phyloP scores from a whole-genome alignment of 2,329 filamentous ascomycete genomes.

The Fusarium veterinarium region DNA sequence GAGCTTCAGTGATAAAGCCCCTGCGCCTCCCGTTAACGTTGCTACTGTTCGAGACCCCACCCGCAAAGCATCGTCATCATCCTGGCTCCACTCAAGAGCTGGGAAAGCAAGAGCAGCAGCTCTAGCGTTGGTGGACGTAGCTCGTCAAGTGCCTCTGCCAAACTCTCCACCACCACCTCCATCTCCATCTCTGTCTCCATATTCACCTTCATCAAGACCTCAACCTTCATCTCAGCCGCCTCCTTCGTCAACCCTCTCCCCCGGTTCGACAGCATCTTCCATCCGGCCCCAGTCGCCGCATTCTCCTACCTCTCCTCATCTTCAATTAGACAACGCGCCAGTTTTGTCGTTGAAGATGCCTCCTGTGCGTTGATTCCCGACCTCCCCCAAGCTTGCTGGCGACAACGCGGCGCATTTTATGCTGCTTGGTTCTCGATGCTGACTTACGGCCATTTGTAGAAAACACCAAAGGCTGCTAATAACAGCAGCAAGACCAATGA shows the following conservation, averaged over 20 bases:
- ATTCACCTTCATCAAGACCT: constrained; percentile 12
- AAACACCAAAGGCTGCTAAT: constrained; percentile 43
- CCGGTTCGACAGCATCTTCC: constrained; percentile 48
- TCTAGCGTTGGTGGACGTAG: constrained; percentile 49
- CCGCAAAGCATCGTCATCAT: constrained; percentile 49
- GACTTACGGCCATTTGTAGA: constrained; percentile 34
- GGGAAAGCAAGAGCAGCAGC: constrained; percentile 20
- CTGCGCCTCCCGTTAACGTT: constrained; percentile 32
- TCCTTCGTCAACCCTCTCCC: constrained; percentile 47
- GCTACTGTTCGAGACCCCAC: constrained; percentile 31
- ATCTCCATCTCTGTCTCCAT: constrained; percentile 42
- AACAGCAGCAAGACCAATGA: constrained; percentile 47
- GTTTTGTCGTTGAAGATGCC: constrained; percentile 61
- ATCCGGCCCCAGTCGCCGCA: constrained; percentile 48
- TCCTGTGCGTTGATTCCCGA: constrained; percentile 60
- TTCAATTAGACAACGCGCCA: constrained; percentile 42
- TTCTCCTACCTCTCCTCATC: constrained; percentile 43
- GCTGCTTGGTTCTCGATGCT: constrained; percentile 28
- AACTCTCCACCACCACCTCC: constrained; percentile 56
- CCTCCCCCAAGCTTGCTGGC: constrained; percentile 29
- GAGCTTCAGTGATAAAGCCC: constrained; percentile 35
- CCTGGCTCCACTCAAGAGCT: constrained; percentile 46
- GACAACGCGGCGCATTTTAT: constrained; percentile 26
- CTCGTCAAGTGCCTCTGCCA: constrained; percentile 55
- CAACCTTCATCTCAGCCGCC: constrained; percentile 47